Evolutionary conservation across 352 stramenopile genomes (phyloP).

Genomic region (Phytopythium litorale): DNA sequence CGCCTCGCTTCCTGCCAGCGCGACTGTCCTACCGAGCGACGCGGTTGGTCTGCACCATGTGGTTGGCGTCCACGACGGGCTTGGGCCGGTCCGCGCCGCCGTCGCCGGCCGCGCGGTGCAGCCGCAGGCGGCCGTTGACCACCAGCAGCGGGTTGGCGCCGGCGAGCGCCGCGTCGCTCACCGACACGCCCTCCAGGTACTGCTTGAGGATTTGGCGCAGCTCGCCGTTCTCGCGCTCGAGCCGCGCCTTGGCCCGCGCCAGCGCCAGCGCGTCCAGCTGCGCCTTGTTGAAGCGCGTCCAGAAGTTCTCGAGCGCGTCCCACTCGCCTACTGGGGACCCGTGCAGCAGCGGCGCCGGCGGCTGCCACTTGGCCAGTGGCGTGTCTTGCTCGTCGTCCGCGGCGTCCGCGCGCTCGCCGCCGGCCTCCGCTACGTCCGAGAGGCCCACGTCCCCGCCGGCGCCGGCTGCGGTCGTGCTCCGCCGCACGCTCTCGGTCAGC

Average conservation of each 20-base stretch:
- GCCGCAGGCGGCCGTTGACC: constrained; percentile 84
- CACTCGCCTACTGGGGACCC: constrained; percentile 60
- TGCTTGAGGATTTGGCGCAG: constrained; percentile 90
- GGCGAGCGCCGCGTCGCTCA: constrained; percentile 91
- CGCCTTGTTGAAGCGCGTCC: constrained; percentile 95
- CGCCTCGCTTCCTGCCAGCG: too few species aligned
- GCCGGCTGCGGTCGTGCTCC: constrained; percentile 21
- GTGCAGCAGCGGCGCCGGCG: constrained; percentile 44
- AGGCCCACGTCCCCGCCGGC: constrained; percentile 7
- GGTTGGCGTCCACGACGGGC: constrained; percentile 71
- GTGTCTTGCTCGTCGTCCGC: constrained; percentile 39
- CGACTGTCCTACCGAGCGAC: constrained; percentile 26
- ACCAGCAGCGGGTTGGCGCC: constrained; percentile 90
- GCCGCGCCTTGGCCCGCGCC: constrained; percentile 77
- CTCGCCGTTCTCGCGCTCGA: constrained; percentile 88
- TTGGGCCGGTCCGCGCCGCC: constrained; percentile 33
- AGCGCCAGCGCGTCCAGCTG: constrained; percentile 91
- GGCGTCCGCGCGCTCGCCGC: background rate
- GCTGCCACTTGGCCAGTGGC: constrained; percentile 40
- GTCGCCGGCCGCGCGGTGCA: constrained; percentile 38
- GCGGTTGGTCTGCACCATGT: constrained; percentile 80
- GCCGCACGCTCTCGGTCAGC: constrained; percentile 56
- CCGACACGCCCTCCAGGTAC: constrained; percentile 92
- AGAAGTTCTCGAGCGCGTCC: constrained; percentile 90
- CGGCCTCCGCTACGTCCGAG: background rate